Evolutionary conservation across 129 eudicot species (phyloP), one percentile per base, ranked within the genome.

Genomic region (Artemisia argyi): DNA sequence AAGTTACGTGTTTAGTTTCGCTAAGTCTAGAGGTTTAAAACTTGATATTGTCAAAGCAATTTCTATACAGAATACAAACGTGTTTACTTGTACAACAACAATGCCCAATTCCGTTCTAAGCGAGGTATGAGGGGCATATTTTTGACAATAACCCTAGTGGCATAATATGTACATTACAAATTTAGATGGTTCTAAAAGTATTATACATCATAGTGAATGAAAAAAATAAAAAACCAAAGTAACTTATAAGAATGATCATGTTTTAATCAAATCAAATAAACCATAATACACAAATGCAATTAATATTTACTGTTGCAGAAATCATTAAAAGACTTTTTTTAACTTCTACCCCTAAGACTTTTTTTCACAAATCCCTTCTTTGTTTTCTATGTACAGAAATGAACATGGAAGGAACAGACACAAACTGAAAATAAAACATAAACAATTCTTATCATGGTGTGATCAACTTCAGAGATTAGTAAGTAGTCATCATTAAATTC

Each of bases 301-400:
- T 64, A 61, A 77, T 78, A 78, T 78, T 78, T 76, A 76, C 74
- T 35, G 53, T 50, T 55, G 58, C 18, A 71, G 53, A 70, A 53
- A 53, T 71, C 69, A 77, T 22, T 44, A 66, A 75, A 75, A 57
- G 79, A 76, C 44, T 65, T 55, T 54, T 24, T 24, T 24, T 76
- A 71, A 2, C 72, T 71, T 44, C 80, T 59, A 68, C 54, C 55
- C 75, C 74, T 58, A 72, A 10, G 64, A 61, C 63, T 64, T 32
- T 44, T 58, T 72, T 71, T 71, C 82, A 78, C 77, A 78, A 78
- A 64, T 71, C 73, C 82, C 51, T 49, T 57, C 54, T 61, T 61
- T 54, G 61, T 72, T 78, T 39, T 78, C 73, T 78, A 78, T 78
- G 77, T 71, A 78, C 82, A 78, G 28, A 71, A 71, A 71, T 78